phyloP scores from a whole-genome alignment of 2,329 filamentous ascomycete species.

The Sclerotiophoma versabilis region DNA sequence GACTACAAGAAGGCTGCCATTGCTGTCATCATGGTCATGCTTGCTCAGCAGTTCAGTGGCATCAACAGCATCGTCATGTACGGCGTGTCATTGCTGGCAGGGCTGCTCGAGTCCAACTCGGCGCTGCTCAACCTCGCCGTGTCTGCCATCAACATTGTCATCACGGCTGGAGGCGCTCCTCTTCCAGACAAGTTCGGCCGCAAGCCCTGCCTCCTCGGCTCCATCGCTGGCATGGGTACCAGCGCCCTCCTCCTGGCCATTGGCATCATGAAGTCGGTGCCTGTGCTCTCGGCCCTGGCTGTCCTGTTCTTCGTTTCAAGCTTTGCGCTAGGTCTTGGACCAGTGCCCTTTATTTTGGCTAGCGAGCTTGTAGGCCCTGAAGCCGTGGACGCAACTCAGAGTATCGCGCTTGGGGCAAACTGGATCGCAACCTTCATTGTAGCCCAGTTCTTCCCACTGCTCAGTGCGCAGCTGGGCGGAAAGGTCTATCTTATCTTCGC shows the following conservation, averaged over 20 bases:
- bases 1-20: slow-evolving; percentile 81
- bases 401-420: slow-evolving; percentile 84
- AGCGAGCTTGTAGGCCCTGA: slow-evolving; percentile 90
- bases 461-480: slow-evolving; percentile 80
- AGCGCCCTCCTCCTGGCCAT: slow-evolving; percentile 80
- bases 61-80: slow-evolving; percentile 99
- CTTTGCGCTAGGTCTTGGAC: slow-evolving; percentile 89
- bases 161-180: slow-evolving; percentile 81
- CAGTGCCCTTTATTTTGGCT: slow-evolving; percentile 92
- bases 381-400: slow-evolving; percentile 90
- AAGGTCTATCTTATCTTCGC: slow-evolving; percentile 95
- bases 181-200: slow-evolving; percentile 87
- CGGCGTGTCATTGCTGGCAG: slow-evolving; percentile 85
- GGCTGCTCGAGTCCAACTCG: slow-evolving; percentile 81
- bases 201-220: slow-evolving; percentile 82
- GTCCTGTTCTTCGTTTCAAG: slow-evolving; percentile 87
- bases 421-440: slow-evolving; percentile 92
- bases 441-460: slow-evolving; percentile 90
- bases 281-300: slow-evolving; percentile 79
- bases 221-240: slow-evolving; percentile 82
- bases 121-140: slow-evolving; percentile 86
- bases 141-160: slow-evolving; percentile 83
- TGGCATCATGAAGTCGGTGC: slow-evolving; percentile 76
- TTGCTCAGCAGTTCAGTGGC: slow-evolving; percentile 86
- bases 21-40: slow-evolving; percentile 91